phyloP scores from a whole-genome alignment of 176 grass and related monocot genomes.

The Phoenix dactylifera region DNA sequence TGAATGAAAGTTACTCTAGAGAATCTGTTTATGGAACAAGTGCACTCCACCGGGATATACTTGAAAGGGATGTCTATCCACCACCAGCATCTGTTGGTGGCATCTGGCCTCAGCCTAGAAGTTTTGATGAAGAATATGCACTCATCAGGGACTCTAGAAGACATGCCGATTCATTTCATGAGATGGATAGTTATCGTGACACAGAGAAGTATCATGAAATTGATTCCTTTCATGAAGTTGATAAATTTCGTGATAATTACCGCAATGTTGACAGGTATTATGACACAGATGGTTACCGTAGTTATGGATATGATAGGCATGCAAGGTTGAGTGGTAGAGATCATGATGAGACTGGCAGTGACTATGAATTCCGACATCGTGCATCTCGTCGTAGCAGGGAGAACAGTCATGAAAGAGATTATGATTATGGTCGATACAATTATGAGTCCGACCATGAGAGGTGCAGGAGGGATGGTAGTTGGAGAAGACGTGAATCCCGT shows the following conservation, averaged over 20 bases:
- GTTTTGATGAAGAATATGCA: constrained; percentile 63
- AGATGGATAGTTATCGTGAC: constrained; percentile 24
- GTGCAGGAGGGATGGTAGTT: constrained; percentile 43
- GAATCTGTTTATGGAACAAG: constrained; percentile 56
- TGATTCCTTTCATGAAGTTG: constrained; percentile 40
- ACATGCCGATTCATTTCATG: constrained; percentile 27
- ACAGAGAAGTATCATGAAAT: constrained; percentile 36
- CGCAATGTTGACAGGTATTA: constrained; percentile 40
- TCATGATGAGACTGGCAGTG: constrained; percentile 32
- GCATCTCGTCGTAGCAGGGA: constrained; percentile 49
- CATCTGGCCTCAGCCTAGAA: constrained; percentile 68
- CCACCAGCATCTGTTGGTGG: constrained; percentile 37
- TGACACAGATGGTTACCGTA: constrained; percentile 48
- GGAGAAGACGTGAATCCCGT: constrained; percentile 50
- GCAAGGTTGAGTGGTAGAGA: constrained; percentile 73
- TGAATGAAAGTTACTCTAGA: constrained; percentile 50
- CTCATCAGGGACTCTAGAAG: constrained; percentile 63
- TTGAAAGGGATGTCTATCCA: constrained; percentile 70
- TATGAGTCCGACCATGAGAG: constrained; percentile 66
- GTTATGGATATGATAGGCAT: constrained; percentile 78
- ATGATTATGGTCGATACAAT: constrained; percentile 42
- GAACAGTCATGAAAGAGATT: constrained; percentile 55
- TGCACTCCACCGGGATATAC: constrained; percentile 37
- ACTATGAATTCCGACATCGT: constrained; percentile 42
- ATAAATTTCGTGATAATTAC: constrained; percentile 48